phyloP scores from a whole-genome alignment of 2,329 filamentous ascomycete genomes.

The Escovopsis sp. region DNA sequence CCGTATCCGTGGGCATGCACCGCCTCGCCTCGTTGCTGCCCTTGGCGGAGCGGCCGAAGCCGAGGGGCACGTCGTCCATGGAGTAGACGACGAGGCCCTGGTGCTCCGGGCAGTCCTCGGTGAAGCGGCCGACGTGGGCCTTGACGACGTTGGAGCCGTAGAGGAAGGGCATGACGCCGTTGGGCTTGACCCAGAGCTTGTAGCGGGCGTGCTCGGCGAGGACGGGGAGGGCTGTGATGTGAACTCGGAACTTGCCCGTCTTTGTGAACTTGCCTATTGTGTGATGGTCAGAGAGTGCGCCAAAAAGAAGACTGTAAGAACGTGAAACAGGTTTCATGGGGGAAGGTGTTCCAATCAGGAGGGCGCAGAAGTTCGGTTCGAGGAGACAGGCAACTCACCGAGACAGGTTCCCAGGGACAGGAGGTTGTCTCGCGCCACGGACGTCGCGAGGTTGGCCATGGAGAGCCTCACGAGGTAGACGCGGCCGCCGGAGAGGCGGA shows the following conservation, averaged over 20 bases:
- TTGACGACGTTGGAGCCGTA: constrained; percentile 82
- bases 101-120: constrained; percentile 85
- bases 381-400: no score
- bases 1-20: constrained; percentile 78
- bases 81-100: constrained; percentile 78
- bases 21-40: constrained; percentile 70
- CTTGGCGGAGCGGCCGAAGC: constrained; percentile 76
- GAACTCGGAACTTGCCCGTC: constrained; percentile 85
- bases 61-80: constrained; percentile 88
- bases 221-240: constrained; percentile 77
- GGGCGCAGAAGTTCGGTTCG: background rate
- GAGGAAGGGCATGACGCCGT: constrained; percentile 93
- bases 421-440: constrained; percentile 65
- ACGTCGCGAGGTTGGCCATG: constrained; percentile 81
- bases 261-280: constrained; percentile 78
- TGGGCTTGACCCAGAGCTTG: constrained; percentile 93
- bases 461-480: constrained; percentile 88
- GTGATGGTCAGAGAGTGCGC: no score
- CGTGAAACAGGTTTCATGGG: no score
- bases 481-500: constrained; percentile 65
- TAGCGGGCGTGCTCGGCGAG: constrained; percentile 84
- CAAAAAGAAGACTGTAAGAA: no score
- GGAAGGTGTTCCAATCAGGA: constrained; percentile 6
- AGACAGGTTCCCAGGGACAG: constrained; percentile 82
- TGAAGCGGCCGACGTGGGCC: constrained; percentile 60